Percentiles rank a stretch among this genome's conserved stretches.
These are phyloP conservation scores for Sclerotinia nivalis DNA, from an alignment of 2,329 filamentous ascomycete species.

Conservation along the genomic window DNA sequence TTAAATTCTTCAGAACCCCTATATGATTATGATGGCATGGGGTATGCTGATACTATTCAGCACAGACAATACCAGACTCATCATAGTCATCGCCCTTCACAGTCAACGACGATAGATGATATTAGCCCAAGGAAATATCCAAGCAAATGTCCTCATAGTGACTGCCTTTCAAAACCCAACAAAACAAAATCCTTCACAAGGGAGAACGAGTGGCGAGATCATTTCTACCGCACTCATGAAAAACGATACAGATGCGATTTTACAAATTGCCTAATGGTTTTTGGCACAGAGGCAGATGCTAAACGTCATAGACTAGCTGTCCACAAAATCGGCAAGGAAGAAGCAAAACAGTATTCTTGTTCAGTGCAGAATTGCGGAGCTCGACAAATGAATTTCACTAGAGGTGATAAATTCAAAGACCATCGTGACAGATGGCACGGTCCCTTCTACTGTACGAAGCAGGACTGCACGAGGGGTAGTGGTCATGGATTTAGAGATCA, in stretches of 20 bases:
- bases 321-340: neutral
- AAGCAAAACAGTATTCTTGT: neutral
- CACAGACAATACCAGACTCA: neutral
- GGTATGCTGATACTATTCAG: neutral
- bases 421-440: conserved; percentile 13
- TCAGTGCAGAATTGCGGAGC: neutral
- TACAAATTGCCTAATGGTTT: neutral
- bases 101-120: neutral
- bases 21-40: neutral
- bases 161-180: neutral
- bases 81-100: neutral
- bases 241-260: neutral
- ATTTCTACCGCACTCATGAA: neutral
- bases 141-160: neutral
- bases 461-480: neutral
- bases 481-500: conserved; percentile 5
- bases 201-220: neutral
- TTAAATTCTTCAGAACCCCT: neutral
- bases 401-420: conserved; percentile 5
- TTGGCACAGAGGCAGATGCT: neutral
- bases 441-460: neutral
- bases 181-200: neutral
- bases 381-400: neutral
- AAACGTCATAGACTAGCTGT: neutral
- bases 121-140: neutral